Evolutionary conservation across 495 filamentous ascomycete species (phyloP).

Genomic region (Xylaria nigripes): DNA sequence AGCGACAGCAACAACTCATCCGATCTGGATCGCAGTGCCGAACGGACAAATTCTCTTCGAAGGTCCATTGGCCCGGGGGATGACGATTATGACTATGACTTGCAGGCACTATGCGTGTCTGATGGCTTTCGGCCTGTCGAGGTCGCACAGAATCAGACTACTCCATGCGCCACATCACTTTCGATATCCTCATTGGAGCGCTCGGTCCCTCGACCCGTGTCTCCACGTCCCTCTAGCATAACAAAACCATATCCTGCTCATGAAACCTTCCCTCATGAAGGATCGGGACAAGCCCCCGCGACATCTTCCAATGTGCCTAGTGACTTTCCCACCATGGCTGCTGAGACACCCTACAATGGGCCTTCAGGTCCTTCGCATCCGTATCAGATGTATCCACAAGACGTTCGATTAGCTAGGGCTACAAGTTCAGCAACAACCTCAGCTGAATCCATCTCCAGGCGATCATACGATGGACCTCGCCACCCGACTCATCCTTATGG

Average conservation of each 20-base stretch:
- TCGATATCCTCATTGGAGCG: constrained; percentile 13
- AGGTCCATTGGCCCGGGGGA: constrained; percentile 19
- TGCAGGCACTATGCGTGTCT: constrained; percentile 34
- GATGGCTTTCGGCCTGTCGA: constrained; percentile 37
- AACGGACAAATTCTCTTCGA: constrained; percentile 28
- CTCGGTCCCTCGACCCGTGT: constrained; percentile 12
- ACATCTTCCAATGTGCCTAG: constrained; percentile 28
- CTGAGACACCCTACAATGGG: constrained; percentile 54
- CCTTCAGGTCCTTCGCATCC: constrained; percentile 73
- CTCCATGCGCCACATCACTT: constrained; percentile 11
- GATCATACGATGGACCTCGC: constrained; percentile 50
- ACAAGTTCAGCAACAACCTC: constrained; percentile 58
- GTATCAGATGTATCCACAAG: constrained; percentile 78
- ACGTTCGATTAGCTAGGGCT: constrained; percentile 54
- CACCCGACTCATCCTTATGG: constrained; percentile 78
- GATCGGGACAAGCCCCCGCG: constrained; percentile 22
- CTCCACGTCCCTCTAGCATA: constrained; percentile 39
- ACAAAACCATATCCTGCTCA: constrained; percentile 34
- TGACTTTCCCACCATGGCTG: constrained; percentile 37
- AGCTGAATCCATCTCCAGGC: constrained; percentile 45
- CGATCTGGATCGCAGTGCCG: constrained; percentile 29
- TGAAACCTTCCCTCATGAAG: constrained; percentile 38
- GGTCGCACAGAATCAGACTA: constrained; percentile 26
- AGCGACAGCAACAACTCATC: constrained; percentile 22
- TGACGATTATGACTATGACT: constrained; percentile 31